These are phyloP conservation scores for Oxytropis ochrocephala DNA, from an alignment of 306 rosid genomes.

Conservation along the genomic window DNA sequence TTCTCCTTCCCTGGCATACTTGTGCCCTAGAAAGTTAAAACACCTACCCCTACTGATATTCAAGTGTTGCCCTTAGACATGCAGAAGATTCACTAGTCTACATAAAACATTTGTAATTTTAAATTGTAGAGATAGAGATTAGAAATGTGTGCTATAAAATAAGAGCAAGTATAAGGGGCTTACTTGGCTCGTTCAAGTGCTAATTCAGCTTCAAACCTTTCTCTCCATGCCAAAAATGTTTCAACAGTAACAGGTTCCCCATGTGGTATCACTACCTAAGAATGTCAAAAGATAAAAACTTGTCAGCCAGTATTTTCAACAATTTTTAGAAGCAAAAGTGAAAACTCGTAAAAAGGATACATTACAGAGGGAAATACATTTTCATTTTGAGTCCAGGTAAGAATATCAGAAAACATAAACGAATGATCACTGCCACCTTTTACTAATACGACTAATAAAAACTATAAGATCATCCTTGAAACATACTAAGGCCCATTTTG, in stretches of 20 bases:
- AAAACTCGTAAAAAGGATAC: conserved; percentile 3
- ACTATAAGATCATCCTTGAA: conserved; percentile 5
- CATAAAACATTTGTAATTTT: not conserved
- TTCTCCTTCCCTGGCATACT: not conserved
- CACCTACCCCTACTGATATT: conserved; percentile 2
- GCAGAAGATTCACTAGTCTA: not conserved
- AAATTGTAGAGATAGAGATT: not conserved
- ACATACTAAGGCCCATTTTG: not conserved
- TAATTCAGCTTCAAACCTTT: conserved; percentile 94
- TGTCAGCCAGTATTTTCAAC: conserved; percentile 25
- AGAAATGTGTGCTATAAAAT: not conserved
- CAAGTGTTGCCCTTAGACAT: not conserved
- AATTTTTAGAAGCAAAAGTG: not conserved
- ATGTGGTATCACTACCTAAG: conserved; percentile 80
- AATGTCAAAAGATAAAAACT: conserved; percentile 13
- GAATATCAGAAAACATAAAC: conserved; percentile 8
- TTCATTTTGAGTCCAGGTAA: not conserved
- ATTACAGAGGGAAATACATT: conserved; percentile 2
- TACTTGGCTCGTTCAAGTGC: conserved; percentile 99
- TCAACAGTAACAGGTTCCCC: conserved; percentile 95
- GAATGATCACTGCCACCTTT: not conserved
- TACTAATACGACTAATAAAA: not conserved
- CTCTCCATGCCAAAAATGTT: conserved; percentile 95
- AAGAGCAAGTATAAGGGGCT: conserved; percentile 29
- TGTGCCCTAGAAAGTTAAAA: conserved; percentile 4